These are phyloP conservation scores for Kalmusia sp. DNA, from an alignment of 2,329 filamentous ascomycete species.

Conservation along the genomic window DNA sequence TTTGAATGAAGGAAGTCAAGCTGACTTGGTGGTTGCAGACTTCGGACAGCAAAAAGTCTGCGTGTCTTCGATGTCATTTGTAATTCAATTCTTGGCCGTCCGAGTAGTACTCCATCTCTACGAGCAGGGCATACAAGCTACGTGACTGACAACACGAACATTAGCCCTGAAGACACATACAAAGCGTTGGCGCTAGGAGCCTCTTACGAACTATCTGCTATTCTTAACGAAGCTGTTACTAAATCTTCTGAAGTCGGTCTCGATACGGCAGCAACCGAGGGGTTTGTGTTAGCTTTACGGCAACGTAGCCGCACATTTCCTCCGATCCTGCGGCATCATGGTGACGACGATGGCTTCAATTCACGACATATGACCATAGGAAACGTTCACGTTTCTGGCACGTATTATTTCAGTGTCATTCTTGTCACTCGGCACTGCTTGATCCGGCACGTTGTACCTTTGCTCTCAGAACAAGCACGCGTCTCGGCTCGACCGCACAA, in stretches of 20 bases:
- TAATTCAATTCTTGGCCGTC: slow-evolving; percentile 58
- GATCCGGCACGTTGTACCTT: slow-evolving; percentile 55
- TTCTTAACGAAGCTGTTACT: slow-evolving; percentile 19
- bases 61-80: slow-evolving; percentile 57
- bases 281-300: slow-evolving; percentile 33
- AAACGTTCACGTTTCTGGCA: slow-evolving; percentile 62
- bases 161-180: slow-evolving; percentile 11
- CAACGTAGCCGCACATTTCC: slow-evolving; percentile 57
- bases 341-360: slow-evolving; percentile 20
- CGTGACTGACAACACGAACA: slow-evolving; percentile 3
- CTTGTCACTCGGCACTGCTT: slow-evolving; percentile 64
- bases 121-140: slow-evolving; percentile 18
- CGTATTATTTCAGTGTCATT: slow-evolving; percentile 67
- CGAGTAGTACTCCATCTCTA: slow-evolving; percentile 38
- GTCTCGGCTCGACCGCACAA: slow-evolving; percentile 30
- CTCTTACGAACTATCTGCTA: slow-evolving; percentile 31
- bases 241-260: slow-evolving; percentile 17
- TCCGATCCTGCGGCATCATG: slow-evolving; percentile 29
- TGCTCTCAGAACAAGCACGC: slow-evolving; percentile 14
- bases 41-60: slow-evolving; percentile 56
- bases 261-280: slow-evolving; percentile 18
- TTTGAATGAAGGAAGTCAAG: too few relatives aligned
- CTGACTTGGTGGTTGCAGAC: slow-evolving; percentile 29
- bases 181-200: slow-evolving; percentile 21
- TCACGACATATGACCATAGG: slow-evolving; percentile 51